Conservation (phyloP, 2,329 filamentous ascomycete species). For the Xylariaceae sp. region DNA sequence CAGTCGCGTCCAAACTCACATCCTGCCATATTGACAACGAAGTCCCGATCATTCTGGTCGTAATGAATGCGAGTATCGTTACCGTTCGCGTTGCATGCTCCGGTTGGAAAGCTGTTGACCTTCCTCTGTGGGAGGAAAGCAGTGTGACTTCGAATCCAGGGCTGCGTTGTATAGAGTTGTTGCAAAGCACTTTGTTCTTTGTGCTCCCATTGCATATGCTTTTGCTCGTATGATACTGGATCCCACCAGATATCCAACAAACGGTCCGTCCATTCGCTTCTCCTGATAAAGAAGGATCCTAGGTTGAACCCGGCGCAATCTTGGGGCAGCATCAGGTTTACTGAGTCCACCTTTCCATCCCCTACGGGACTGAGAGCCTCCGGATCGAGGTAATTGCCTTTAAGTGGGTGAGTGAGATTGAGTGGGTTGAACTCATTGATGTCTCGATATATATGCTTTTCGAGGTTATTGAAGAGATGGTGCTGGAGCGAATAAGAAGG, state of each 20-base stretch:
- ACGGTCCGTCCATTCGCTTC: slow-evolving; percentile 88
- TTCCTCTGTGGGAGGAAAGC: slow-evolving; percentile 90
- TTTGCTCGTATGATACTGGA: slow-evolving; percentile 95
- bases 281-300: slow-evolving; percentile 89
- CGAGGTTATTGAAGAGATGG: slow-evolving; percentile 86
- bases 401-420: slow-evolving; percentile 86
- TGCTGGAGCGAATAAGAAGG: slow-evolving; percentile 86
- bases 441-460: slow-evolving; percentile 82
- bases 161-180: slow-evolving; percentile 87
- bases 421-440: slow-evolving; percentile 96
- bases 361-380: slow-evolving; percentile 75
- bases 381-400: slow-evolving; percentile 76
- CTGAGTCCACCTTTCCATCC: slow-evolving; percentile 77
- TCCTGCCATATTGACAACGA: slow-evolving; percentile 97
- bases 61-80: slow-evolving; percentile 86
- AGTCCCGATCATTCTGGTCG: slow-evolving; percentile 82
- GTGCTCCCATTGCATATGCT: slow-evolving; percentile 98
- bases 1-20: slow-evolving; percentile 97
- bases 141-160: slow-evolving; percentile 88
- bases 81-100: slow-evolving; percentile 81
- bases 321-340: slow-evolving; percentile 89
- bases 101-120: slow-evolving; percentile 92
- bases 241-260: slow-evolving; percentile 98
- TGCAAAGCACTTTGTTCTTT: slow-evolving; percentile 97
- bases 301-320: slow-evolving; percentile 97